Conservation (phyloP, 768 basidiomycete species). For the Paxillus ammoniavirescens region DNA sequence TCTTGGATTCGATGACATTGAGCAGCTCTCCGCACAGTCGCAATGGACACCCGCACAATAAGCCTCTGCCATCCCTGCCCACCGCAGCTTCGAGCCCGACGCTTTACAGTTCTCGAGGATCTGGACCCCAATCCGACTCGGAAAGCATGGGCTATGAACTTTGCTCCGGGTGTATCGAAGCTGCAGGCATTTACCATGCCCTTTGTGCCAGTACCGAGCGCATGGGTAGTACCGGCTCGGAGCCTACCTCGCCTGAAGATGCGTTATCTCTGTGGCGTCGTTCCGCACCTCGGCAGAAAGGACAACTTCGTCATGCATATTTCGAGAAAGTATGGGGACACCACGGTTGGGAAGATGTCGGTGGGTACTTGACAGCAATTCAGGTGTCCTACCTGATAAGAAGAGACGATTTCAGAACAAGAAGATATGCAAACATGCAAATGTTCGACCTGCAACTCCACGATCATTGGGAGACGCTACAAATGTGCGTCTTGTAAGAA, state of each 20-base stretch:
- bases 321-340: slow-evolving; percentile 84
- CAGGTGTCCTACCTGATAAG: slow-evolving; percentile 2
- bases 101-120: slow-evolving; percentile 5
- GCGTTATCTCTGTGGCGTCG: slow-evolving; percentile 59
- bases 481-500: slow-evolving; percentile 82
- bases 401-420: slow-evolving; percentile 51
- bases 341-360: slow-evolving; percentile 84
- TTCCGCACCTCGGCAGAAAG: slow-evolving; percentile 69
- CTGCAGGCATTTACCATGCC: slow-evolving; percentile 76
- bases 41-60: slow-evolving; percentile 28
- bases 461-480: slow-evolving; percentile 63
- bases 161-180: slow-evolving; percentile 76
- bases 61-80: slow-evolving; percentile 47
- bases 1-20: slow-evolving; percentile 16
- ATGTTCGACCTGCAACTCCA: slow-evolving; percentile 80
- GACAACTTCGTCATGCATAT: slow-evolving; percentile 80
- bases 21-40: slow-evolving; percentile 11
- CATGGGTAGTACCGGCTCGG: slow-evolving; percentile 22
- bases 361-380: slow-evolving; percentile 43
- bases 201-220: slow-evolving; percentile 49
- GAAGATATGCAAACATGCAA: slow-evolving; percentile 59
- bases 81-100: slow-evolving; percentile 23
- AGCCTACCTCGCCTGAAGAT: slow-evolving; percentile 54
- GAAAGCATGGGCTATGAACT: slow-evolving; percentile 69
- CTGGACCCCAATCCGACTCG: neutral